These are phyloP conservation scores for Fusarium metavorans DNA, from an alignment of 2,329 filamentous ascomycete genomes.

Conservation along the genomic window DNA sequence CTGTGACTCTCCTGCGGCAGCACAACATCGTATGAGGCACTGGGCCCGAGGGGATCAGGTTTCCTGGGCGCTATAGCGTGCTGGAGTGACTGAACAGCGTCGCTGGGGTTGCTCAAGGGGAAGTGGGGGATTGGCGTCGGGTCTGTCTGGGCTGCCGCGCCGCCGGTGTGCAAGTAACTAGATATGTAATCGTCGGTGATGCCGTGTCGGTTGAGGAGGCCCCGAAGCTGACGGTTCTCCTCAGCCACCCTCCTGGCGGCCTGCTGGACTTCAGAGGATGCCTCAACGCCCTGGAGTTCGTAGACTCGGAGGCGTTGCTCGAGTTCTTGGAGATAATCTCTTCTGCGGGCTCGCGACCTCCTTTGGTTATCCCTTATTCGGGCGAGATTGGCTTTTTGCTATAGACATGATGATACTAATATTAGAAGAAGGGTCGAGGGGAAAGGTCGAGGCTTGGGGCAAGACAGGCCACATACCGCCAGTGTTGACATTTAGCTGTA, in stretches of 20 bases:
- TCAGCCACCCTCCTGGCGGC: conserved; percentile 76
- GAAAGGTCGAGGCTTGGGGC: conserved; percentile 3
- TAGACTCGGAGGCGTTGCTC: conserved; percentile 71
- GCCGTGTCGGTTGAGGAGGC: conserved; percentile 69
- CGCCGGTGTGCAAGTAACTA: conserved; percentile 49
- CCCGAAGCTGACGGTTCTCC: conserved; percentile 75
- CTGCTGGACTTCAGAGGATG: conserved; percentile 77
- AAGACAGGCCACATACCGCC: conserved; percentile 42
- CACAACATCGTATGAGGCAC: conserved; percentile 41
- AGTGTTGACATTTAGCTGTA: conserved; percentile 48
- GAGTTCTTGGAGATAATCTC: conserved; percentile 78
- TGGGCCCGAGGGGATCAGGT: conserved; percentile 46
- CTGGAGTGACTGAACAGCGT: conserved; percentile 51
- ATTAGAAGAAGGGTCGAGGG: conserved; percentile 28
- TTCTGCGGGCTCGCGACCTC: conserved; percentile 77
- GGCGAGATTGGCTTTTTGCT: conserved; percentile 56
- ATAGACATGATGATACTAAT: conserved; percentile 19
- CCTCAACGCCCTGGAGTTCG: conserved; percentile 75
- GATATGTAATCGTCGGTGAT: conserved; percentile 68
- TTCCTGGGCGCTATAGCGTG: conserved; percentile 53
- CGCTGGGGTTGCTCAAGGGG: conserved; percentile 37
- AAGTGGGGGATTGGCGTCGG: conserved; percentile 33
- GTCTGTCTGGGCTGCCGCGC: conserved; percentile 30
- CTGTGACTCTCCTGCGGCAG: conserved; percentile 49
- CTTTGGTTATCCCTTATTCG: conserved; percentile 83